These are phyloP conservation scores for Cicer chorassanicum DNA, from an alignment of 306 rosid genomes.

Conservation along the genomic window DNA sequence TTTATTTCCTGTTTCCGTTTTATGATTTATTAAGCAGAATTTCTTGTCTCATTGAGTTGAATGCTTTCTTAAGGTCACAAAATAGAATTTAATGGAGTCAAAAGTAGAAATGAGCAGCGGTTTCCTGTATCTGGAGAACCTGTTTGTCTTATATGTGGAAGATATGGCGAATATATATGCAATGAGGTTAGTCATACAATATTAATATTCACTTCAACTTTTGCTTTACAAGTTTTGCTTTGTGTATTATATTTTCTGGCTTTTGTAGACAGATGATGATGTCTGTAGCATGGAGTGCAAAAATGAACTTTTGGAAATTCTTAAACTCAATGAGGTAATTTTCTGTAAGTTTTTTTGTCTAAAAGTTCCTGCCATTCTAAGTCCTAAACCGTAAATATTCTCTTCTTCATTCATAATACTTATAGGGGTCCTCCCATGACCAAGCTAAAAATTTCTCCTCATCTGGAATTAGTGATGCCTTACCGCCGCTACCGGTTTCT, in stretches of 20 bases:
- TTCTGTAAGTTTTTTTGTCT: background rate
- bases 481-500: constrained; percentile 48
- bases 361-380: constrained; percentile 17
- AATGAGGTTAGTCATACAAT: constrained; percentile 60
- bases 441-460: constrained; percentile 49
- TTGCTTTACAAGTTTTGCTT: constrained; percentile 11
- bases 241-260: constrained; percentile 37
- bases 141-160: constrained; percentile 78
- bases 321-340: constrained; percentile 57
- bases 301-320: constrained; percentile 64
- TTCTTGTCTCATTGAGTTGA: constrained; percentile 31
- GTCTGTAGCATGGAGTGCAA: constrained; percentile 95
- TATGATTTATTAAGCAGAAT: constrained; percentile 13
- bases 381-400: constrained; percentile 21
- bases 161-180: constrained; percentile 90
- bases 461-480: constrained; percentile 46
- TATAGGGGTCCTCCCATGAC: constrained; percentile 54
- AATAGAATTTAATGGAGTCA: constrained; percentile 53
- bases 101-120: constrained; percentile 71
- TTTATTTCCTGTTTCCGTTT: constrained; percentile 1
- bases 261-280: constrained; percentile 77
- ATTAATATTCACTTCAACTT: constrained; percentile 1
- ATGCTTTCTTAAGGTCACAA: constrained; percentile 45
- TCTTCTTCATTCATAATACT: constrained; percentile 9
- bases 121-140: constrained; percentile 81